These are phyloP conservation scores for peach (Prunus persica) DNA, from an alignment of 306 rosid genomes.

Conservation along the genomic window Prunus_persica_NCBIv2 NC_034015.1:21174001-21174500, in stretches of 20 bases:
- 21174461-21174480: slow-evolving; percentile 73
- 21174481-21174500: slow-evolving; percentile 72
- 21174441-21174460: slow-evolving; percentile 61
- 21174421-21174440: slow-evolving; percentile 58
- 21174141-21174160: background rate
- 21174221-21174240: background rate
- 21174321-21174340: background rate
- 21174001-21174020: background rate
- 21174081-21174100: background rate
- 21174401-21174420: slow-evolving; percentile 56
- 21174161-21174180: background rate
- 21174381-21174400: slow-evolving; percentile 70
- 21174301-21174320: background rate
- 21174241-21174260: background rate
- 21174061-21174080: slow-evolving; percentile 14
- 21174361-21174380: slow-evolving; percentile 61
- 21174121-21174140: background rate
- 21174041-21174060: background rate
- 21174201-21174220: background rate
- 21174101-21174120: background rate
- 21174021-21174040: background rate
- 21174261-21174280: background rate
- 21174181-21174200: too few relatives aligned
- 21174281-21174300: background rate
- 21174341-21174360: slow-evolving; percentile 17